A percentile compares a stretch with the other conserved stretches of the same genome.
Evolutionary conservation across 2,329 filamentous ascomycete species (phyloP).

Genomic region (Tetracladium maxilliforme): DNA sequence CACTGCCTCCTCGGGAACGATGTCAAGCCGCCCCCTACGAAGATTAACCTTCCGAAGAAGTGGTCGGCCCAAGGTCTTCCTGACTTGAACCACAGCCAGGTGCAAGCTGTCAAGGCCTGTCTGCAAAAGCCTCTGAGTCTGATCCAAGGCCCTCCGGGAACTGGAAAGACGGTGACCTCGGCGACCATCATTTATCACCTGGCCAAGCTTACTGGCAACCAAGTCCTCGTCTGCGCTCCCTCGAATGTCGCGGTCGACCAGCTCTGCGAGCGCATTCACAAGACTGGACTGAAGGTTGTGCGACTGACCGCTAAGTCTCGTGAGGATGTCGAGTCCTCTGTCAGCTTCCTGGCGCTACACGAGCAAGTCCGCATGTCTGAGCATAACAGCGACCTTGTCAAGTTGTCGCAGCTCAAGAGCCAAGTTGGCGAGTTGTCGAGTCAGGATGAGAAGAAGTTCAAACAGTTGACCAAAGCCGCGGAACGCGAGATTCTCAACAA

Average conservation of each 20-base stretch:
- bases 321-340: slow-evolving; percentile 96
- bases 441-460: slow-evolving; percentile 97
- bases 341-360: slow-evolving; percentile 87
- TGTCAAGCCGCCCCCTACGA: slow-evolving; percentile 87
- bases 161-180: slow-evolving; percentile 96
- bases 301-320: slow-evolving; percentile 97
- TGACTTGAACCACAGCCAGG: slow-evolving; percentile 89
- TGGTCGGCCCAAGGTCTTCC: slow-evolving; percentile 90
- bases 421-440: slow-evolving; percentile 85
- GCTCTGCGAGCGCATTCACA: slow-evolving; percentile 90
- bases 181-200: slow-evolving; percentile 98
- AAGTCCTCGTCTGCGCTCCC: slow-evolving; percentile 90
- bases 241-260: slow-evolving; percentile 98
- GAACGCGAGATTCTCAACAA: slow-evolving; percentile 92
- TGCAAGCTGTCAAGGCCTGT: slow-evolving; percentile 90
- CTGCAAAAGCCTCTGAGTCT: slow-evolving; percentile 85
- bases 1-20: slow-evolving; percentile 92
- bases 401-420: slow-evolving; percentile 83
- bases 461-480: slow-evolving; percentile 82
- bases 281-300: slow-evolving; percentile 89
- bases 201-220: slow-evolving; percentile 85
- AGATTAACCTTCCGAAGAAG: slow-evolving; percentile 89
- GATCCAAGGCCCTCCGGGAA: slow-evolving; percentile 93
- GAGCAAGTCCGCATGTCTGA: slow-evolving; percentile 97
- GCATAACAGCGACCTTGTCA: slow-evolving; percentile 83